Base-by-base conservation (phyloP, 2,329 filamentous ascomycete species). In the Emericellopsis atlantica region DNA sequence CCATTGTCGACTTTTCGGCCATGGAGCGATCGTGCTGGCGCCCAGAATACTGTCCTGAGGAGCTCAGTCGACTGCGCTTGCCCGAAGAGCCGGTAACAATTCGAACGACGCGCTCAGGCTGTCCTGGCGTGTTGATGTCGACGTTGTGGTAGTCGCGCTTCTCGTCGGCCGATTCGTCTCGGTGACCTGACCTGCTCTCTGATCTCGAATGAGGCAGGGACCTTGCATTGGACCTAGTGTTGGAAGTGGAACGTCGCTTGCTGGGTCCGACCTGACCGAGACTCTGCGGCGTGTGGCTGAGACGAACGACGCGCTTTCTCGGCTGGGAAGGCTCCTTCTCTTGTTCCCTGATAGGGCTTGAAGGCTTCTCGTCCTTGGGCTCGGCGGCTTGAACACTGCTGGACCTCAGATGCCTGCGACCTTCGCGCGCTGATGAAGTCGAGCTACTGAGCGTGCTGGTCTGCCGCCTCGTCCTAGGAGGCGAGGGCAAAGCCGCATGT, bases 281-380 rank as follows among this genome's bases (percentile, higher is more conserved):
- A 43, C 62, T 66, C 39, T 66, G 64, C 21, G 71, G 64, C 1
- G 67, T 65, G 43, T 66, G 66, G 54, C 72, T 76, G 15, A 79
- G 58, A 12, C 74, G 67, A 14, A 79, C 72, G 24, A 79, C 69
- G 33, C 74, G 62, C 52, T 75, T 77, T 45, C 73, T 64, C 3
- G 65, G 61, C 0, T 74, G 74, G 48, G 72, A 76, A 41, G 58
- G 61, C 33, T 74, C 71, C 36, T 64, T 60, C 40, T 65, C 71
- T 39, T 58, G 61, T 2, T 58, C 70, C 38, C 57, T 60, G 2
- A 59, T 54, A 2, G 71, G 70, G 15, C 69, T 74, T 2, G 57
- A 50, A 8, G 57, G 60, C 31, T 61, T 57, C 8, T 66, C 66
- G 1, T 63, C 57, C 36, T 54, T 59, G 35, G 46, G 40, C 15